Evolutionary conservation across 164 flowering plant species (phyloP).

Genomic region (Santalum album): DNA sequence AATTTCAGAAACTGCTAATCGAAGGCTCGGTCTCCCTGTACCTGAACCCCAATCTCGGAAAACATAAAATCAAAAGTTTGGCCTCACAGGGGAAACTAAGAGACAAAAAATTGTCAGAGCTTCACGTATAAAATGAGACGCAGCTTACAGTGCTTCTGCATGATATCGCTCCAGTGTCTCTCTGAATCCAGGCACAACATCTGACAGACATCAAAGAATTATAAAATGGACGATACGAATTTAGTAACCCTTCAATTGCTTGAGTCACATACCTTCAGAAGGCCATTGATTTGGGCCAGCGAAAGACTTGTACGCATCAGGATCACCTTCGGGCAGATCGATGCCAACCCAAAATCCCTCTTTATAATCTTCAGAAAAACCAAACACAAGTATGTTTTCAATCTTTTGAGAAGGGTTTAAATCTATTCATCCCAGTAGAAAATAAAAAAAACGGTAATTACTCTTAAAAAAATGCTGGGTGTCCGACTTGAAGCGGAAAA

Average conservation of each 20-base stretch:
- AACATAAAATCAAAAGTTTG: too few relatives aligned
- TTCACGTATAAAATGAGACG: background rate
- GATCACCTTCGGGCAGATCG: slow-evolving; percentile 70
- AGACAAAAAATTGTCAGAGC: background rate
- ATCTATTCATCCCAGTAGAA: too few relatives aligned
- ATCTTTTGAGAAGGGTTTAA: too few relatives aligned
- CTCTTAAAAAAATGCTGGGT: too few relatives aligned
- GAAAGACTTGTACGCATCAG: slow-evolving; percentile 62
- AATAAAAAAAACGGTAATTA: too few relatives aligned
- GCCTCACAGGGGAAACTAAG: background rate
- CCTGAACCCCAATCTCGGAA: too few relatives aligned
- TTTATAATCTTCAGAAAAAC: slow-evolving; percentile 70
- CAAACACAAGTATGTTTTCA: too few relatives aligned
- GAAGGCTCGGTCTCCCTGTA: too few relatives aligned
- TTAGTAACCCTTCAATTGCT: too few relatives aligned
- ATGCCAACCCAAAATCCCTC: slow-evolving; percentile 93
- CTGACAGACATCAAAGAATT: slow-evolving; percentile 24
- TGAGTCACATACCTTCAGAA: slow-evolving; percentile 33
- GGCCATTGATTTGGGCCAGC: slow-evolving; percentile 93
- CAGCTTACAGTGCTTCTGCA: slow-evolving; percentile 67
- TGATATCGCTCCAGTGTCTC: slow-evolving; percentile 83
- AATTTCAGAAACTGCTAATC: too few relatives aligned
- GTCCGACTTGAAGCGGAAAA: too few relatives aligned
- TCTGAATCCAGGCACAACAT: slow-evolving; percentile 74
- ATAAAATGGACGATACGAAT: too few relatives aligned